Conservation (phyloP, 2,329 filamentous ascomycete species). For the Chrysosporium queenslandicum region DNA sequence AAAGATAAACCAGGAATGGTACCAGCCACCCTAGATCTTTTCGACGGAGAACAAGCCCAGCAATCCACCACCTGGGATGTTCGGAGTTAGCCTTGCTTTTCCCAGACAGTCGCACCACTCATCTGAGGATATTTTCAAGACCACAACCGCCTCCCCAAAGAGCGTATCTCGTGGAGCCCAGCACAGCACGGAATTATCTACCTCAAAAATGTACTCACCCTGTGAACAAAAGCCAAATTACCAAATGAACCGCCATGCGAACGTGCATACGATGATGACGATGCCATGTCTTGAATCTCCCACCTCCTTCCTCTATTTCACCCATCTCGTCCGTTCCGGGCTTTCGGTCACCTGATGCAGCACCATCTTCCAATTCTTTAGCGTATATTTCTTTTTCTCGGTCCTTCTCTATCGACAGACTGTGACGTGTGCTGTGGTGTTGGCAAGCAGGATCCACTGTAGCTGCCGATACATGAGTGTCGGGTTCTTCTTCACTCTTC, state of each 20-base stretch:
- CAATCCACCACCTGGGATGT: conserved; percentile 59
- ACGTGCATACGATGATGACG: conserved; percentile 17
- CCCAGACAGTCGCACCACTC: no score
- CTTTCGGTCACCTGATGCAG: neutral
- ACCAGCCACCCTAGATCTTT: conserved; percentile 69
- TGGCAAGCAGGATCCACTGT: conserved; percentile 12
- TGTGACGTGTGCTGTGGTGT: conserved; percentile 12
- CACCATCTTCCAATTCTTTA: conserved; percentile 1
- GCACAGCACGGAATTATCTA: neutral
- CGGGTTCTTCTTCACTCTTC: conserved; percentile 2
- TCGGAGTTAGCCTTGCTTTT: neutral
- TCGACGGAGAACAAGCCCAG: conserved; percentile 61
- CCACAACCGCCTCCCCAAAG: no score
- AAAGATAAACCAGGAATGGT: conserved; percentile 72
- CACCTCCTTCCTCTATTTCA: neutral
- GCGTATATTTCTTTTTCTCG: conserved; percentile 4
- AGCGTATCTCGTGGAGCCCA: no score
- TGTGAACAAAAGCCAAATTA: conserved; percentile 43
- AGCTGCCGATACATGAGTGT: neutral
- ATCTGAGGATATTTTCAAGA: no score
- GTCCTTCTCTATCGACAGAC: neutral
- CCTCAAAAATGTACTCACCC: conserved; percentile 34
- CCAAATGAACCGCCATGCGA: conserved; percentile 37
- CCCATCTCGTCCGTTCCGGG: neutral
- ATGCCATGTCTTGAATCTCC: conserved; percentile 1